Base-by-base conservation (phyloP, 306 rosid genomes). In the Rubus idaeus region DNA sequence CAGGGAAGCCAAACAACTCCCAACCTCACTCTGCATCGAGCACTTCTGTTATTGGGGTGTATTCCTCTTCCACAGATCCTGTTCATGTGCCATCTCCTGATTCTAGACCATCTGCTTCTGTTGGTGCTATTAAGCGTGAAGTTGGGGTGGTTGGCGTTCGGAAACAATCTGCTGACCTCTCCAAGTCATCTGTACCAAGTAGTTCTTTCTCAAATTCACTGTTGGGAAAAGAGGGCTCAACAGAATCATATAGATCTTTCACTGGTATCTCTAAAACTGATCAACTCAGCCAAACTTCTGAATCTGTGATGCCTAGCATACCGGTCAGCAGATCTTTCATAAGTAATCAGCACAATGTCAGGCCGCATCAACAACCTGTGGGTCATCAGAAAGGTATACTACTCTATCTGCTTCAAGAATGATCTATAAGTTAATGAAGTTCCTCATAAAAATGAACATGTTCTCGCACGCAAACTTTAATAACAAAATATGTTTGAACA, bases 31-130 rank as follows among this genome's bases (percentile, higher is more conserved):
- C 97, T 81, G 78, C 89, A 18, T 85, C 94, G 66, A 83, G 79
- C 83, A 88, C 86, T 79, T 87, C 98, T 82, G 89, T 88, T 81
- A 83, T 96, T 71, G 98, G 98, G 75, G 85, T 96, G 76, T 93
- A 96, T 91, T 91, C 96, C 56, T 96, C 99, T 82, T 86, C 98
- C 58, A 91, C 94, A 21, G 99, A 96, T 87, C 99, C 99, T 21
- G 99, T 96, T 77, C 99, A 96, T 73, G 98, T 96, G 68, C 99
- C 99, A 63, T 92, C 99, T 76, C 98, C 98, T 57, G 98, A 96
- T 90, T 89, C 97, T 73, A 88, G 97, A 84, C 83, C 96, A 56
- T 87, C 91, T 55, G 96, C 93, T 69, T 79, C 84, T 83, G 93
- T 94, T 82, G 99, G 99, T 73, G 98, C 99, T 42, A 96, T 96